Conservation (phyloP, 805 yeast species). For the Nakazawaea holstii region DNA sequence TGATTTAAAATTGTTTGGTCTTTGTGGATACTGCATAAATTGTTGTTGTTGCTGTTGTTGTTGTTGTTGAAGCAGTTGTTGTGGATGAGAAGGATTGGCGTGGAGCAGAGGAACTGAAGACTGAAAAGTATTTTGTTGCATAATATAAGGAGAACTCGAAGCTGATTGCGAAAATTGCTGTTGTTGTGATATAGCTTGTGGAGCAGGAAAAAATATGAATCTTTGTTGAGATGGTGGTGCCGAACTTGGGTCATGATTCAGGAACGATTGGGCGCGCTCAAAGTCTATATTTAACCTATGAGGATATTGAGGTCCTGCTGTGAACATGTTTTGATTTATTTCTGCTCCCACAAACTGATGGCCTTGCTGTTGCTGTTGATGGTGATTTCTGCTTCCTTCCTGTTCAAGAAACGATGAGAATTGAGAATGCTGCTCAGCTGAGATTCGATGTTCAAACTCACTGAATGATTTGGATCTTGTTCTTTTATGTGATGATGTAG, state of each 20-base stretch:
- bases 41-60: neutral
- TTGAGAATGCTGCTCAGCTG: conserved; percentile 5
- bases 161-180: conserved; percentile 3
- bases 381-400: no score
- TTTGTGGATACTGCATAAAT: neutral
- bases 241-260: conserved; percentile 1
- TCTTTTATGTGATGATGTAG: conserved; percentile 21
- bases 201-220: conserved; percentile 3
- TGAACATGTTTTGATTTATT: neutral
- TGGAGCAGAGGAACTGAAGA: neutral
- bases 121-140: conserved; percentile 3
- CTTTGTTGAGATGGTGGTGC: conserved; percentile 9
- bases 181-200: neutral
- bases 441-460: conserved; percentile 17
- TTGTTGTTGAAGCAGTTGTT: neutral
- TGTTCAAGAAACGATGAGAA: neutral
- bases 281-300: conserved; percentile 2
- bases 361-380: neutral
- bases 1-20: conserved; percentile 1
- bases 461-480: conserved; percentile 29
- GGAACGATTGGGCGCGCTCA: neutral
- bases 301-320: conserved; percentile 4
- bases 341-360: neutral
- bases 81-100: no score
- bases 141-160: conserved; percentile 2